Evolutionary conservation across 306 rosid species (phyloP).

Genomic region (Quercus mongolica): DNA sequence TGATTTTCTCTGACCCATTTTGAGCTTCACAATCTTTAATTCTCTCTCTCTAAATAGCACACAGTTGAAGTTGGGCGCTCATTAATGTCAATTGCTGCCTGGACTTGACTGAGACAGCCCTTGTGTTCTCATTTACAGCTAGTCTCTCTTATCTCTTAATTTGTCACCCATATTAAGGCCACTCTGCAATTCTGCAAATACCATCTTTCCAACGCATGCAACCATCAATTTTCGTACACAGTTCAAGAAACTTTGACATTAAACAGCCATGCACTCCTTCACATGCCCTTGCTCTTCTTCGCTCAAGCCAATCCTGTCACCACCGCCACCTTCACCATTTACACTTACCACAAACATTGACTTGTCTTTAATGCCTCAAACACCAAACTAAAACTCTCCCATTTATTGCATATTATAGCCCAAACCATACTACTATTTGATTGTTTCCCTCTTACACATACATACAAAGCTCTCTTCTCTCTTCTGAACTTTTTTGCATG

Average conservation of each 20-base stretch:
- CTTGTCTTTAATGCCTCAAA: neutral
- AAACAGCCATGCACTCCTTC: constrained; percentile 17
- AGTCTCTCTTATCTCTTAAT: constrained; percentile 1
- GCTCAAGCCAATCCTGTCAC: neutral
- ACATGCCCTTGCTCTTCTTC: neutral
- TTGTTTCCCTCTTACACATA: neutral
- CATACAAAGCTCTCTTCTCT: neutral
- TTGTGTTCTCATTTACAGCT: constrained; percentile 21
- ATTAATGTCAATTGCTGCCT: constrained; percentile 27
- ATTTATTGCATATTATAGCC: neutral
- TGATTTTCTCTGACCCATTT: constrained; percentile 24
- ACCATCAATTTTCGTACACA: constrained; percentile 1
- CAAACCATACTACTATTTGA: too few relatives aligned
- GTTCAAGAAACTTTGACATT: constrained; percentile 24
- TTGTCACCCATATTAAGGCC: constrained; percentile 25
- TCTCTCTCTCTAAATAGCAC: constrained; percentile 1
- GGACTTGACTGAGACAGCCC: constrained; percentile 30
- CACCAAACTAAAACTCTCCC: neutral
- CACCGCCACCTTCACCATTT: constrained; percentile 20
- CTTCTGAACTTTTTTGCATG: neutral
- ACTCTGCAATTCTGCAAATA: neutral
- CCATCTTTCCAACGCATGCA: constrained; percentile 41
- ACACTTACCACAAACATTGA: neutral
- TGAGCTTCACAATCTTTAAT: constrained; percentile 15
- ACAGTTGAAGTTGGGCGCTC: constrained; percentile 16